Conservation (phyloP, 2,329 filamentous ascomycete genomes). For the Aspergillus fumigatus region DNA sequence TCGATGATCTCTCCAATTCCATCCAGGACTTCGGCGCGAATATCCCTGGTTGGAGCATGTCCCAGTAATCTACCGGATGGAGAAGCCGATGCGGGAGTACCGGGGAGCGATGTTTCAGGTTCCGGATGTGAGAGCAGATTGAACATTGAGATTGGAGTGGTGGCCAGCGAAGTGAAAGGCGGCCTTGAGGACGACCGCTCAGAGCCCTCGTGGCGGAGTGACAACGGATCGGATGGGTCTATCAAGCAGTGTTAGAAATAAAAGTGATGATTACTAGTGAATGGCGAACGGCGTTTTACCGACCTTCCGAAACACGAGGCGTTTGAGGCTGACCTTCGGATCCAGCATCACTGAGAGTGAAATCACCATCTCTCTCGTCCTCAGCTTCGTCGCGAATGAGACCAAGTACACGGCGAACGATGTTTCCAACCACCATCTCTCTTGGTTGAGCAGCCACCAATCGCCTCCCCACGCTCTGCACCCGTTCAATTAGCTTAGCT, state of each 20-base stretch:
- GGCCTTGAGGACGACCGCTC: conserved; percentile 48
- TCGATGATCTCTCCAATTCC: conserved; percentile 96
- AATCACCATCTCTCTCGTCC: conserved; percentile 66
- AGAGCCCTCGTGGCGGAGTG: conserved; percentile 25
- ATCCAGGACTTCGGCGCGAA: conserved; percentile 86
- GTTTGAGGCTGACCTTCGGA: conserved; percentile 49
- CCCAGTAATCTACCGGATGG: conserved; percentile 30
- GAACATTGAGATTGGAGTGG: conserved; percentile 70
- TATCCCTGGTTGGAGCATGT: conserved; percentile 50
- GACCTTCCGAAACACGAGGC: conserved; percentile 34
- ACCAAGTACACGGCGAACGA: conserved; percentile 82
- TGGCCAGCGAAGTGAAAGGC: conserved; percentile 55
- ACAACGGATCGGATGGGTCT: conserved; percentile 27
- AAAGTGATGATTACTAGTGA: background rate
- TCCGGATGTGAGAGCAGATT: conserved; percentile 72
- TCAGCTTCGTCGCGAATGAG: conserved; percentile 88
- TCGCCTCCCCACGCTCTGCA: conserved; percentile 72
- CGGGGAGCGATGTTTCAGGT: conserved; percentile 40
- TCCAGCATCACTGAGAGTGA: conserved; percentile 57
- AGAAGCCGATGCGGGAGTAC: conserved; percentile 32
- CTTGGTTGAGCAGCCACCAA: conserved; percentile 79
- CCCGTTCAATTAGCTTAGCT: conserved; percentile 70
- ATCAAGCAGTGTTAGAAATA: conserved; percentile 9
- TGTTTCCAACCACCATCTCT: conserved; percentile 90
- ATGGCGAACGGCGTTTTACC: conserved; percentile 8